Base-by-base conservation (phyloP, 495 filamentous ascomycete genomes). In the Penicillium longicatenatum region DNA sequence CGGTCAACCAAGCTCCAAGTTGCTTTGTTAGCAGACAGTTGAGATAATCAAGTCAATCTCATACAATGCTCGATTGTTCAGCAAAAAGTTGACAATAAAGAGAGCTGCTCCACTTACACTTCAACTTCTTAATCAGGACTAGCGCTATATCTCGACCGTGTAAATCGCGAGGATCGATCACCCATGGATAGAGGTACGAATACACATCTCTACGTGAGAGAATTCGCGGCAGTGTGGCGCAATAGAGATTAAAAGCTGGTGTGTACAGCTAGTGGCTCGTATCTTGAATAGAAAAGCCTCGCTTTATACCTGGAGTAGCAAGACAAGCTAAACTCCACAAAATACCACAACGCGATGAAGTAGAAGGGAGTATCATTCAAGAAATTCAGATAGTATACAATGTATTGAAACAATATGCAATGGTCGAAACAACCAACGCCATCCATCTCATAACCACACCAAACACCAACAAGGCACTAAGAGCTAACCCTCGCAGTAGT, bases 281-380 rank as follows among this genome's bases (percentile, higher is more conserved):
- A 4, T 5, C 26, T 26, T 26, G 26, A 26, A 26, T 26, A 26
- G 26, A 6, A 26, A 5, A 26, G 3, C 26, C 7, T 26, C 26
- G 26, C 3, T 26, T 2, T 4, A 26, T 4, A 6, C 26, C 26
- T 26, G 26, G 4, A 26, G 26, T 26, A 6, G 26, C 26, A 26
- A 26, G n/a, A n/a, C n/a, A 26, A 26, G 1, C 1, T 35, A 14
- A 4, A 35, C 12, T 10, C 9, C 31, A 35, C 10, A 11, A 35
- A 10, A 1, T 35, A 35, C 9, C 31, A 35, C 31, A 35, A 35
- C 7, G 26, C 3, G 26, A 26, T 4, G 0, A 22, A 46, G 17
- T 46, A 48, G 45, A 26, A 29, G 24, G 45, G 45, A 48, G 45
- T 48, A 48, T 48, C 24, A 31, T 48, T 48, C 12, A n/a, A 48